Evolutionary conservation across 495 filamentous ascomycete genomes (phyloP).

Genomic region (Penicillium manginii): DNA sequence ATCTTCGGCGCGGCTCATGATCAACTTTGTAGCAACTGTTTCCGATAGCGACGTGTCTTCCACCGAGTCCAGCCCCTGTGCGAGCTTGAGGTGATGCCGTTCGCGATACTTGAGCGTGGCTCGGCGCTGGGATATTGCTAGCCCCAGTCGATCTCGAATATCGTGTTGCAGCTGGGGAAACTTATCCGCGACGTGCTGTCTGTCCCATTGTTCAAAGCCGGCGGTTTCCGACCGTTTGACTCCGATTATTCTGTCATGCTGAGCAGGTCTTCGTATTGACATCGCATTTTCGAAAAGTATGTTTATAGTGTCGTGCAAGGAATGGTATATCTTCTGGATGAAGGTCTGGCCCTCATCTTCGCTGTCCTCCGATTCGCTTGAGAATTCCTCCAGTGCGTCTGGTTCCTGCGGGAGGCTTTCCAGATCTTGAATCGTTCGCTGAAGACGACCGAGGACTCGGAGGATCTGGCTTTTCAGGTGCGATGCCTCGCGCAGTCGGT

Average conservation of each 20-base stretch:
- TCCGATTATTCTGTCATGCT: slow-evolving; percentile 24
- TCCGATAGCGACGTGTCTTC: not conserved
- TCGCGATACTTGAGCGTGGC: slow-evolving; percentile 22
- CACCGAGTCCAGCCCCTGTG: slow-evolving; percentile 8
- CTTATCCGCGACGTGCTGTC: slow-evolving; percentile 13
- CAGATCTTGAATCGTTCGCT: too few relatives aligned
- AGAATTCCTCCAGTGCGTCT: slow-evolving; percentile 4
- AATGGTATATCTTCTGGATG: slow-evolving; percentile 10
- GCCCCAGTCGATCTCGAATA: slow-evolving; percentile 14
- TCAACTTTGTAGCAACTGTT: too few relatives aligned
- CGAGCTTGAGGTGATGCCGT: slow-evolving; percentile 18
- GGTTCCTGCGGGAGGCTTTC: too few relatives aligned
- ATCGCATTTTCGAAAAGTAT: slow-evolving; percentile 32
- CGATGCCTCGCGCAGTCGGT: slow-evolving; percentile 50
- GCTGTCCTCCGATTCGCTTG: slow-evolving; percentile 3
- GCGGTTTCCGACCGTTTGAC: slow-evolving; percentile 6
- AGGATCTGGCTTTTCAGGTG: slow-evolving; percentile 38
- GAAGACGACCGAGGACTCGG: slow-evolving; percentile 1
- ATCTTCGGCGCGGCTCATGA: too few relatives aligned
- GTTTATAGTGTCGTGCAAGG: slow-evolving; percentile 14
- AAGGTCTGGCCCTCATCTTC: slow-evolving; percentile 5
- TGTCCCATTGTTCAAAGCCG: slow-evolving; percentile 12
- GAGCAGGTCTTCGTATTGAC: slow-evolving; percentile 26
- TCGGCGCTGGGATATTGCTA: slow-evolving; percentile 21
- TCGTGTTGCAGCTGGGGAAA: slow-evolving; percentile 17